phyloP scores from a whole-genome alignment of 2,329 filamentous ascomycete species.

The Penicillium italicum region DNA sequence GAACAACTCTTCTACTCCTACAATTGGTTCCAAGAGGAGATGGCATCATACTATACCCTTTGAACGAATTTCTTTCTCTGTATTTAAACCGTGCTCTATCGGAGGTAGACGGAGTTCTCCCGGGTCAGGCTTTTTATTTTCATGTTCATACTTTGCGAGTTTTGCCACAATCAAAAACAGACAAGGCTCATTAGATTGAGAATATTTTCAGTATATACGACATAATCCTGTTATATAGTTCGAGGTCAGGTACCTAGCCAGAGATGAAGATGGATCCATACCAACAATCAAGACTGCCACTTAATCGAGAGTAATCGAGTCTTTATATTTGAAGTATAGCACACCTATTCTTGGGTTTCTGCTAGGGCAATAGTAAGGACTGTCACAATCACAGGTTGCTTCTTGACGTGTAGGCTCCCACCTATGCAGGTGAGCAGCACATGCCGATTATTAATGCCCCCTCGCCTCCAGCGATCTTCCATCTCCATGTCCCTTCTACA shows the following conservation, averaged over 20 bases:
- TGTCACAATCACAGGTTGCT: background rate
- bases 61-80: conserved; percentile 18
- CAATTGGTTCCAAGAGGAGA: conserved; percentile 41
- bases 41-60: conserved; percentile 40
- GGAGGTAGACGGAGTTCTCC: conserved; percentile 6
- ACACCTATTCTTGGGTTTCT: background rate
- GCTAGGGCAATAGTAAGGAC: background rate
- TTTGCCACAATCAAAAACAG: background rate
- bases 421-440: background rate
- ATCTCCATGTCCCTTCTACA: background rate
- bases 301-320: background rate
- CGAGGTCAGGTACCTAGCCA: background rate
- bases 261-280: background rate
- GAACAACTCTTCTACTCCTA: conserved; percentile 39
- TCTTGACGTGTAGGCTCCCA: background rate
- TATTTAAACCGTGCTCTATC: background rate
- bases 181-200: background rate
- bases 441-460: conserved; percentile 8
- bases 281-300: background rate
- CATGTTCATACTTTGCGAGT: background rate
- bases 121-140: background rate
- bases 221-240: background rate
- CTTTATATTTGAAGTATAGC: background rate
- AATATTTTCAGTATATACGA: background rate
- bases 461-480: background rate